phyloP scores from a whole-genome alignment of 2,329 filamentous ascomycete species.

The Aspergillus sp. region DNA sequence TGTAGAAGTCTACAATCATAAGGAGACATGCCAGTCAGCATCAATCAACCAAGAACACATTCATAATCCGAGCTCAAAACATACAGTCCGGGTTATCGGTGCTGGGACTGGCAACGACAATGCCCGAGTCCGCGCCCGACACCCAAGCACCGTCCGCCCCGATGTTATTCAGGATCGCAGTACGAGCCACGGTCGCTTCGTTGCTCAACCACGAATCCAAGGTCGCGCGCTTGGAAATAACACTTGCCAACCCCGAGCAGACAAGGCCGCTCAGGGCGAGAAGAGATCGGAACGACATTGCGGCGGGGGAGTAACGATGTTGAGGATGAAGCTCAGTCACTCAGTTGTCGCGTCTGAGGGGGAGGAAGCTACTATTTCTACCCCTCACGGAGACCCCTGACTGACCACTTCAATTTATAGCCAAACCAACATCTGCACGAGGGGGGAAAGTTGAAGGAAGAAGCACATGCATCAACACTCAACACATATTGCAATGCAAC shows the following conservation, averaged over 20 bases:
- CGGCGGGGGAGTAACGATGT: no score
- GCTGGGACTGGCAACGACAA: constrained; percentile 19
- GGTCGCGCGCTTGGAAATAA: neutral
- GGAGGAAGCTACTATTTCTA: neutral
- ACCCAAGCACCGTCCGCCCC: constrained; percentile 14
- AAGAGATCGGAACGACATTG: neutral
- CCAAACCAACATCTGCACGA: neutral
- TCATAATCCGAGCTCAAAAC: constrained; percentile 23
- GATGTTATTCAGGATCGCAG: constrained; percentile 16
- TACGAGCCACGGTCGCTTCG: constrained; percentile 12
- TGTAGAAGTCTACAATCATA: constrained; percentile 66
- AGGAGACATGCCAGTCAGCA: neutral
- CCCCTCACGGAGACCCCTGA: neutral
- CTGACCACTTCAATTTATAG: constrained; percentile 2
- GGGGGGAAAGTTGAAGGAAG: neutral
- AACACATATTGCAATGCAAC: neutral
- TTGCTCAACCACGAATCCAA: constrained; percentile 13
- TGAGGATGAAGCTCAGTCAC: neutral
- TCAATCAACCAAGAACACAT: neutral
- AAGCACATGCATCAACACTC: neutral
- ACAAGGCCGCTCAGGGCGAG: constrained; percentile 1
- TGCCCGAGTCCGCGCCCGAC: constrained; percentile 9
- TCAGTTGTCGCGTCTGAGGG: neutral
- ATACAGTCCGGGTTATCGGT: constrained; percentile 54
- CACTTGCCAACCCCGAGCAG: neutral